Conservation (phyloP, 2,329 filamentous ascomycete genomes). For the Fragosphaeria purpurea region DNA sequence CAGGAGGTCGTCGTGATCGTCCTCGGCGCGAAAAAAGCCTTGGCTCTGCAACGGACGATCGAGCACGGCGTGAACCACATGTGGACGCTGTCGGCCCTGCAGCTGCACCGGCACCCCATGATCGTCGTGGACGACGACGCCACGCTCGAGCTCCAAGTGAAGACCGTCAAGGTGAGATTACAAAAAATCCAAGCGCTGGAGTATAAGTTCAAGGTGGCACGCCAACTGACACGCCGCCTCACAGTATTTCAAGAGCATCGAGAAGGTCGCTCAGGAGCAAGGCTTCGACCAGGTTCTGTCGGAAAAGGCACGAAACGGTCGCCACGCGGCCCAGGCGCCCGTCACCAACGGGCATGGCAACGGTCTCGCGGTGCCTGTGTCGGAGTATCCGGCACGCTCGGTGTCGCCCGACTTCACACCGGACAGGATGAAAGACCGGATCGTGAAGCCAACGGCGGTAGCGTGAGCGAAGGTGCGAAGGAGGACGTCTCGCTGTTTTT, state of each 20-base stretch:
- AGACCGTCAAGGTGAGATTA: conserved; percentile 41
- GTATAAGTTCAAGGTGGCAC: no score
- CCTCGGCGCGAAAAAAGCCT: conserved; percentile 60
- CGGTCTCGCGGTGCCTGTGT: no score
- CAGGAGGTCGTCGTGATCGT: conserved; percentile 65
- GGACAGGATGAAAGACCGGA: no score
- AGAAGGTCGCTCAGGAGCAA: conserved; percentile 37
- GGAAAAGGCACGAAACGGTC: no score
- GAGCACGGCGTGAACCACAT: conserved; percentile 68
- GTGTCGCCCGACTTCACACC: no score
- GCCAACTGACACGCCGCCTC: neutral
- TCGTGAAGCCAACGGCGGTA: no score
- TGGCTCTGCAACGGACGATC: conserved; percentile 61
- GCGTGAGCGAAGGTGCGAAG: no score
- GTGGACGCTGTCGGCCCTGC: conserved; percentile 66
- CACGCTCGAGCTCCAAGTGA: conserved; percentile 51
- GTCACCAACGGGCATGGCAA: no score
- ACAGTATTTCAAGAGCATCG: conserved; percentile 50
- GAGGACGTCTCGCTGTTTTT: no score
- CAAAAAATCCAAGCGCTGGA: no score
- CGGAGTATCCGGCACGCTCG: no score
- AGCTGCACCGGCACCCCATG: conserved; percentile 61
- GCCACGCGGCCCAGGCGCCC: no score
- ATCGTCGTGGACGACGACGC: conserved; percentile 66
- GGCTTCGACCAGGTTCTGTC: conserved; percentile 35